Evolutionary conservation across 176 grass and related monocot genomes (phyloP), one percentile per base, ranked within the genome.

Genomic region (Ensete ventricosum): DNA sequence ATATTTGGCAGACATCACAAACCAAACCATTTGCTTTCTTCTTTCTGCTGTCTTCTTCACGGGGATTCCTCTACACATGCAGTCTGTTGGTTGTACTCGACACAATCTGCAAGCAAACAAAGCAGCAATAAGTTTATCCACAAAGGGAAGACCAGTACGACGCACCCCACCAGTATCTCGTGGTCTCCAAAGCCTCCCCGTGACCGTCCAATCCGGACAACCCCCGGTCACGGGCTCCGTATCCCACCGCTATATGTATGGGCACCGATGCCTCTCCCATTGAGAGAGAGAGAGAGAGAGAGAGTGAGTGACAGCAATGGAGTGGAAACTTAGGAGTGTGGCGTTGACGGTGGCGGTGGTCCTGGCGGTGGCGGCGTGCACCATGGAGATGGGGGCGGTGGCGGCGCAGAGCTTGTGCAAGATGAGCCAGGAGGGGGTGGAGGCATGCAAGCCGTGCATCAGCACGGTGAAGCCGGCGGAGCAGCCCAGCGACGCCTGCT

Each of bases 401-500:
- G 54, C 1, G 55, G 8, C 1, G 1, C 22, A 60, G 3, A 2
- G 4, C 1, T 1, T 69, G 43, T 86, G 86, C 79, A 21, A 34
- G 8, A 70, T 86, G 14, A 16, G 23, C 77, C 0, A 1, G 1
- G 3, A 76, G 1, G 26, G 24, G 55, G 1, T 55, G 69, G 12
- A 0, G 2, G 12, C 25, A 34, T 91, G 89, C 85, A 1, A 9
- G 70, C 68, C 74, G 20, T 78, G 62, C 85, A 85, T 73, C 80
- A 9, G 11, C 1, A 0, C 11, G 20, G 29, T 55, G 48, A 85
- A 72, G 60, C 75, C 62, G 21, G 25, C 29, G 65, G 70, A 24
- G 3, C 62, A 64, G 14, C 52, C 48, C 0, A 19, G 1, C 24
- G 0, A 12, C 7, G 20, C 6, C 1, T 90, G 88, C 81, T 87